Evolutionary conservation across 192 early-diverging fungal species (phyloP).

Genomic region (Polychytrium aggregatum): DNA sequence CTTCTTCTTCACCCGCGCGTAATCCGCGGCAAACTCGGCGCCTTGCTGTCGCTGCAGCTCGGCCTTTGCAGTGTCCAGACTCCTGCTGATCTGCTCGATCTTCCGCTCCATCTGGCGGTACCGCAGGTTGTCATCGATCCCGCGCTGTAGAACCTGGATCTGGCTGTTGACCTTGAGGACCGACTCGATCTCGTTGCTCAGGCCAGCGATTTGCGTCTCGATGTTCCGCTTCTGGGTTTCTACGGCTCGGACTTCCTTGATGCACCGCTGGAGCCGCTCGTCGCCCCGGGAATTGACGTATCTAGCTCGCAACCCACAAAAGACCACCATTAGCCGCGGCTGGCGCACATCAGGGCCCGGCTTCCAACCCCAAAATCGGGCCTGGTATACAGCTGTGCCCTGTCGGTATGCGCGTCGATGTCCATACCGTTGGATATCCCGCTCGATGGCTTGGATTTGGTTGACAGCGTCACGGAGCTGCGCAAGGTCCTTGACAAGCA

Average conservation of each 20-base stretch:
- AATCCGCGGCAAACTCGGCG: constrained; percentile 14
- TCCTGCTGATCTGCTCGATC: constrained; percentile 10
- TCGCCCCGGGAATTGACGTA: constrained; percentile 7
- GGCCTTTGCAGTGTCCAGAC: constrained; percentile 25
- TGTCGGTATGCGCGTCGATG: too few relatives aligned
- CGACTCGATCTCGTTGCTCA: constrained; percentile 20
- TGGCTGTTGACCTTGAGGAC: constrained; percentile 18
- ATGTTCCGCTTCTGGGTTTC: constrained; percentile 18
- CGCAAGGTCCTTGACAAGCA: constrained; percentile 1
- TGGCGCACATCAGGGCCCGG: too few relatives aligned
- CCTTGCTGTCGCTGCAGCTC: constrained; percentile 22
- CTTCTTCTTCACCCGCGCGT: constrained; percentile 15
- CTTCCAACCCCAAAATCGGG: too few relatives aligned
- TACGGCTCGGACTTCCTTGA: constrained; percentile 3
- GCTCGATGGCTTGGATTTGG: constrained; percentile 9
- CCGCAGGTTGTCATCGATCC: constrained; percentile 35
- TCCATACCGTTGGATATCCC: constrained; percentile 18
- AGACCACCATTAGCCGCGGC: too few relatives aligned
- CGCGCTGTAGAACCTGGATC: constrained; percentile 11
- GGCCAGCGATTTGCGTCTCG: constrained; percentile 20
- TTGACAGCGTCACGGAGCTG: constrained; percentile 7
- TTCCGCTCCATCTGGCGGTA: constrained; percentile 31
- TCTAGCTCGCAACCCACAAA: constrained; percentile 5
- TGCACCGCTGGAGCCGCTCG: constrained; percentile 9
- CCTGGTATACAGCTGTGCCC: too few relatives aligned